Base-by-base conservation (phyloP, 495 filamentous ascomycete species). In the Geoglossum glabrum region DNA sequence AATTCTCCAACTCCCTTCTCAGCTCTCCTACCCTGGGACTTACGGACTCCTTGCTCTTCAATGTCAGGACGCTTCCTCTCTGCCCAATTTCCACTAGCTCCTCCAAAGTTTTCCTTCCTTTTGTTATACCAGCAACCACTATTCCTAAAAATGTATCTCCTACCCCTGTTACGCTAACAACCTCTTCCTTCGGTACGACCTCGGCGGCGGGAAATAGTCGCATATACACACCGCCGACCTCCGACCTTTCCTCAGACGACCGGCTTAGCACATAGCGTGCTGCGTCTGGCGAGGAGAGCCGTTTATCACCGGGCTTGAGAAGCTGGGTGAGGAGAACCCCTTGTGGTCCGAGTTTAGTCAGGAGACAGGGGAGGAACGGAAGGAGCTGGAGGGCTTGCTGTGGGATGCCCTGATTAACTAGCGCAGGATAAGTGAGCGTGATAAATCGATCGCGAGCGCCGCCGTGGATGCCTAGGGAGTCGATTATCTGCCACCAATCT, bases 91-190 rank as follows among this genome's bases (percentile, higher is more conserved):
- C 43, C 34, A 58, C 36, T 8, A 58, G 25, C 15, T 49, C 43
- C 38, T 58, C 56, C 13, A 49, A 21, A 27, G 25, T 52, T 17
- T 52, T 52, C 17, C 49, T 52, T 21, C 49, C 54, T 56, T 45
- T 64, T 8, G 73, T 72, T 62, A 85, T 64, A 23, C 85, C 84
- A 0, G 87, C 82, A 25, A 94, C 70, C 33, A 94, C 43, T 17
- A 86, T 83, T 3, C 90, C 92, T 1, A 92, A 71, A 61, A 96
- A 86, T 0, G 92, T 97, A 70, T 98, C 92, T 5, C 92, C 92
- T 0, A 87, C 89, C 0, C 90, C 92, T 66, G 96, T 98, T 13
- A 96, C 92, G 61, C 85, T 90, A 13, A 90, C 81, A 4, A 94
- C 73, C 30, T 87, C 78, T 17, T 75, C 67, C 0, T 70, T 62